Base-by-base conservation (phyloP, 179 eudicot species). In the Spinacia oleracea region DNA sequence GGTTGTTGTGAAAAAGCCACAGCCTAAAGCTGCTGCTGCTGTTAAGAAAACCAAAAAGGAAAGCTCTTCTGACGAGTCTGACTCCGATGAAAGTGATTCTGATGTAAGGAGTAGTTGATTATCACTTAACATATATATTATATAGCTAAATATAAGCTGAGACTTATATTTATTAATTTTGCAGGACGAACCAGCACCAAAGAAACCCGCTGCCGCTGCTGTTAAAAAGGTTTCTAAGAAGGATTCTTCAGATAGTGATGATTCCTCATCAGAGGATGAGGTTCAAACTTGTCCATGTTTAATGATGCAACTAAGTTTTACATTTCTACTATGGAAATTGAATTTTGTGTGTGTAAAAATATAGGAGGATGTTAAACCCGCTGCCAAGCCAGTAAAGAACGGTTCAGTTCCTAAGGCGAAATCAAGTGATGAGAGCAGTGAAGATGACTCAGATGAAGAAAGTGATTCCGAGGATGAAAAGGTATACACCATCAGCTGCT, bases 361-460 rank as follows among this genome's bases (percentile, higher is more conserved):
- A 12, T 32, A 84, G 83, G 83, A 72, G 34, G 73, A 72, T 50
- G 15, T 31, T 21, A 78, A 81, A 73, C 77, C 46, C 10, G 74
- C 68, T 48, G 55, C 64, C 38, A 74, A 80, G 71, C 10, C 76
- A 35, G 78, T 81, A 45, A 86, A 89, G 80, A 90, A 75, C 72
- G 89, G 84, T 56, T 34, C 82, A 5, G 43, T 73, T 50, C 74
- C 82, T 29, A 87, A 84, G 78, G 88, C 11, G 9, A 91, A 85
- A 23, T 85, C 96, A 40, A 81, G 83, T 74, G 89, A 85, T 51
- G 88, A 85, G 35, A 32, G 46, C 23, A 77, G 83, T 43, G 84
- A 79, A 25, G 82, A 78, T 21, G 80, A 81, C 62, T 85, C 87
- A 9, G 87, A 81, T 63, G 87, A 84, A 38, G 84, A 83, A 1